A percentile compares a stretch with the other conserved stretches of the same genome.
Evolutionary conservation across 192 early-diverging fungal species (phyloP).

Genomic region (Coemansia sp.): DNA sequence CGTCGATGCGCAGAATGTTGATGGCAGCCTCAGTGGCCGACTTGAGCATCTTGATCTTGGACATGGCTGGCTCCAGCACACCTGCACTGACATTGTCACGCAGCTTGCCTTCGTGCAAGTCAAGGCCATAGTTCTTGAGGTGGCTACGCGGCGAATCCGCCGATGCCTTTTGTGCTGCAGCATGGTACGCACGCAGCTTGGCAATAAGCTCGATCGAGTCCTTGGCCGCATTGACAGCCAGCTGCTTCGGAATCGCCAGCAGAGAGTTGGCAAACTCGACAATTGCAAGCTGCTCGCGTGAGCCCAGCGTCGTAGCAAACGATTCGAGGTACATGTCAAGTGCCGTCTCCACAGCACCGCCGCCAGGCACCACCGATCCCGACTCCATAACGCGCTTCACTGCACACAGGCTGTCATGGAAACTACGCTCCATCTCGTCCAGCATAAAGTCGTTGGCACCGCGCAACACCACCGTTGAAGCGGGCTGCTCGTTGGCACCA

Average conservation of each 20-base stretch:
- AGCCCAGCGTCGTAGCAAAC: slow-evolving; percentile 94
- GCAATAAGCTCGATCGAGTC: slow-evolving; percentile 96
- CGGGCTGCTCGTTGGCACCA: slow-evolving; percentile 62
- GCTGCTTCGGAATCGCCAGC: slow-evolving; percentile 94
- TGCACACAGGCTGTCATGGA: slow-evolving; percentile 93
- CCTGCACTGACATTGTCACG: slow-evolving; percentile 93
- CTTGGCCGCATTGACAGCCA: slow-evolving; percentile 98
- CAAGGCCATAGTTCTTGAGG: slow-evolving; percentile 89
- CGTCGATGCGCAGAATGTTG: slow-evolving; percentile 95
- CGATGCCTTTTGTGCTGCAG: slow-evolving; percentile 75
- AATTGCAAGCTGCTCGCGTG: slow-evolving; percentile 98
- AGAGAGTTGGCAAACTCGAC: slow-evolving; percentile 95
- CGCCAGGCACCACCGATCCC: slow-evolving; percentile 94
- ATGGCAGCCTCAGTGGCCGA: slow-evolving; percentile 98
- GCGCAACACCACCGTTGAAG: slow-evolving; percentile 92
- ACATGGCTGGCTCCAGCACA: slow-evolving; percentile 96
- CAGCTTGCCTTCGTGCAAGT: slow-evolving; percentile 88
- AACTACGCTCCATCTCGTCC: slow-evolving; percentile 97
- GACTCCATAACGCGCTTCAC: slow-evolving; percentile 97
- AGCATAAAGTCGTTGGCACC: slow-evolving; percentile 99
- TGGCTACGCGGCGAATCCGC: slow-evolving; percentile 67
- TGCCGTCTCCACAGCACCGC: slow-evolving; percentile 93
- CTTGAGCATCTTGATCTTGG: slow-evolving; percentile 96
- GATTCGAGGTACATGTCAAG: slow-evolving; percentile 96
- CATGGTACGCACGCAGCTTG: slow-evolving; percentile 95